Evolutionary conservation across 2,329 filamentous ascomycete genomes (phyloP).

Genomic region (Byssochlamys sp.): DNA sequence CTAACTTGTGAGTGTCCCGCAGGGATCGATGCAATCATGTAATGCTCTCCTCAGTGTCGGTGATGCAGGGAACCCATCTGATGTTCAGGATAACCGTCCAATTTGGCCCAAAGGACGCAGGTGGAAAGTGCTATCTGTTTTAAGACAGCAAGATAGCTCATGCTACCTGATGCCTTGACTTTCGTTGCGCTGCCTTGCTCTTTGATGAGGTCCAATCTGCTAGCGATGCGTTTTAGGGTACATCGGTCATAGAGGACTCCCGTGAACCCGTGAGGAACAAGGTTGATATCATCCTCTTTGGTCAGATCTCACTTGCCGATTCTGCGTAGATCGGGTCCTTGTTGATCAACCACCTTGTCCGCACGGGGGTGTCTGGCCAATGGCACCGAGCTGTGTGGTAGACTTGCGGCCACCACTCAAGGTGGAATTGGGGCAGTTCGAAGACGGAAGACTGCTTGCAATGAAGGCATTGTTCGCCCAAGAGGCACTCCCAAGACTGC

Average conservation of each 20-base stretch:
- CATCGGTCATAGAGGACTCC: neutral
- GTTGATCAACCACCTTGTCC: constrained; percentile 39
- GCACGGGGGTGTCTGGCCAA: constrained; percentile 40
- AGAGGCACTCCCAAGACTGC: constrained; percentile 18
- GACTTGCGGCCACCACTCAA: constrained; percentile 19
- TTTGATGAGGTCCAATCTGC: neutral
- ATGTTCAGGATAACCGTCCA: neutral
- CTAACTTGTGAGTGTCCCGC: neutral
- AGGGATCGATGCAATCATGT: neutral
- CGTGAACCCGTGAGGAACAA: neutral
- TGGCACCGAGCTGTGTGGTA: constrained; percentile 27
- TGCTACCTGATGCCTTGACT: neutral
- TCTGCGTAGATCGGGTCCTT: neutral
- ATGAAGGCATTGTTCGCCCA: constrained; percentile 31
- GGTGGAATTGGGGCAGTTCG: constrained; percentile 11
- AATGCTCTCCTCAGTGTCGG: neutral
- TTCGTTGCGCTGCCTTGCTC: neutral
- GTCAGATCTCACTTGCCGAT: neutral
- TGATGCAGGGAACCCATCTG: neutral
- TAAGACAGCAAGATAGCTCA: neutral
- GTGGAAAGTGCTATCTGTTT: neutral
- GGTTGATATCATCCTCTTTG: neutral
- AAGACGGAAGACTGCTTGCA: constrained; percentile 19
- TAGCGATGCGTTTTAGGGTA: neutral
- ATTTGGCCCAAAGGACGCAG: neutral